Percentiles rank a stretch among this genome's conserved stretches.
Conservation (phyloP, 345 rosid species). For the Crucihimalaya himalaica region DNA sequence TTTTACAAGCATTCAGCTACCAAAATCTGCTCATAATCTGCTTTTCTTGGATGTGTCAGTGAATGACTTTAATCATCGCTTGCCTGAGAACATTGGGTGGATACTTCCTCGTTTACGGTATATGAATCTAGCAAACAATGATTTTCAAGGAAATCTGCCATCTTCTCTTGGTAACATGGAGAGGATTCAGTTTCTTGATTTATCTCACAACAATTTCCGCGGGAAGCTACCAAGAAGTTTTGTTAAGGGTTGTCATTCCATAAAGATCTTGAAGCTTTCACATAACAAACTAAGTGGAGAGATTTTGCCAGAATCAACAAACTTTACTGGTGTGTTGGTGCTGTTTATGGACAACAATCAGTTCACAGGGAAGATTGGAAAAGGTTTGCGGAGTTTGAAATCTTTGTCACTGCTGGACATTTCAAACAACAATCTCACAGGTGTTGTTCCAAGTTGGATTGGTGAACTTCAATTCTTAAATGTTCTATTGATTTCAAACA, state of each 20-base stretch:
- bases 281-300: conserved; percentile 13
- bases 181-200: background rate
- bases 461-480: background rate
- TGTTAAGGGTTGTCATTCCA: background rate
- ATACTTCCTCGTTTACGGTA: background rate
- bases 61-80: background rate
- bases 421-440: no score
- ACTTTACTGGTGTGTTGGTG: background rate
- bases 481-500: conserved; percentile 4
- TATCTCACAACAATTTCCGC: conserved; percentile 8
- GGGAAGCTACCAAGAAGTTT: conserved; percentile 29
- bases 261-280: background rate
- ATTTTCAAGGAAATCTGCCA: conserved; percentile 1
- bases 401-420: background rate
- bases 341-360: background rate
- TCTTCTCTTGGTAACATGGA: conserved; percentile 16
- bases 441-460: conserved; percentile 33
- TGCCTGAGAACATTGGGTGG: background rate
- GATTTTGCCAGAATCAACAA: background rate
- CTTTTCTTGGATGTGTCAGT: conserved; percentile 3
- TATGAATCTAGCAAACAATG: background rate
- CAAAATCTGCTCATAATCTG: background rate
- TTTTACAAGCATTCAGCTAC: conserved; percentile 9
- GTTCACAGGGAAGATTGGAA: conserved; percentile 18
- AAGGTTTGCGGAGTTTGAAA: background rate